phyloP scores from a whole-genome alignment of 805 yeast species.

The Candida tibetensis region DNA sequence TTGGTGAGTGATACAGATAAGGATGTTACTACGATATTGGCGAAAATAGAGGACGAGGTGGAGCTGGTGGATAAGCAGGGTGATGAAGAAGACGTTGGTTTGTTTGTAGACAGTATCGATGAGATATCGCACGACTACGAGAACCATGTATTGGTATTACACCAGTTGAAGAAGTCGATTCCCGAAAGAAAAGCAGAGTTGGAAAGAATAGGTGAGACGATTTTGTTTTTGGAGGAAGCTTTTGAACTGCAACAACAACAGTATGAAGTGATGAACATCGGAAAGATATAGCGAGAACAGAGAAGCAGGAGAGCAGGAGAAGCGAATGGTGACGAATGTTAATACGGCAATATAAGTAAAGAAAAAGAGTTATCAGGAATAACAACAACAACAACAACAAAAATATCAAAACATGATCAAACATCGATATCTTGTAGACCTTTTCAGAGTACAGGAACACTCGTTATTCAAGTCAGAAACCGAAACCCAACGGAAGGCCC shows the following conservation, averaged over 20 bases:
- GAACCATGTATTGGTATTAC: constrained; percentile 26
- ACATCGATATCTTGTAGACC: no score
- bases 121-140: constrained; percentile 25
- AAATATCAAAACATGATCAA: no score
- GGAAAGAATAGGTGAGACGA: constrained; percentile 31
- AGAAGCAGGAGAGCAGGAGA: background rate
- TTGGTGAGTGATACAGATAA: constrained; percentile 30
- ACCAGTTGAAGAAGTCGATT: constrained; percentile 31
- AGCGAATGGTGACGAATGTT: background rate
- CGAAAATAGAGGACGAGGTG: constrained; percentile 15
- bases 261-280: background rate
- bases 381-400: no score
- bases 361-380: no score
- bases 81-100: constrained; percentile 12
- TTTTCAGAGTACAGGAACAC: no score
- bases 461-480: no score
- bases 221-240: constrained; percentile 24
- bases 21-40: constrained; percentile 26
- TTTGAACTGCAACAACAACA: constrained; percentile 2
- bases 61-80: background rate
- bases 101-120: constrained; percentile 10
- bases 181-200: constrained; percentile 38
- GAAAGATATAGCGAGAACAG: background rate
- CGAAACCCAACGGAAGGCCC: background rate
- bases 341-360: no score